phyloP scores from a whole-genome alignment of 1,284 basidiomycete species.

The Apiotrichum veenhuisii region DNA sequence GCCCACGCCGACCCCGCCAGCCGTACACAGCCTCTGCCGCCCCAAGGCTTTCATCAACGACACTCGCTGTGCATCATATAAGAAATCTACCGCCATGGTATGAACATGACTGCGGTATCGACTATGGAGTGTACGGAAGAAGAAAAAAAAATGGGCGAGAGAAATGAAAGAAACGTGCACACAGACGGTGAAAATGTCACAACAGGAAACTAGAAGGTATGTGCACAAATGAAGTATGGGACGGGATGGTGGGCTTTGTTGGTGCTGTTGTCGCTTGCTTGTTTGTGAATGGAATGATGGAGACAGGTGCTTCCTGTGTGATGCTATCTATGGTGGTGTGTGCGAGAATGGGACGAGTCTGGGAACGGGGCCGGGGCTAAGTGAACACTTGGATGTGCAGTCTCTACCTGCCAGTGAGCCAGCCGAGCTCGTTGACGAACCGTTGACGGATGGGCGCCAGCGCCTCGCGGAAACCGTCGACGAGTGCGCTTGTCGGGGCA shows the following conservation, averaged over 20 bases:
- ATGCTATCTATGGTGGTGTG: background rate
- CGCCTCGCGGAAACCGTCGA: slow-evolving; percentile 31
- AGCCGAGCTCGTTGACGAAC: slow-evolving; percentile 37
- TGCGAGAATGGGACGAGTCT: background rate
- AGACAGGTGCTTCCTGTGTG: background rate
- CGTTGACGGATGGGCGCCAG: slow-evolving; percentile 28
- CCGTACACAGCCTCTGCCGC: too few species aligned
- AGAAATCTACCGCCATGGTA: background rate
- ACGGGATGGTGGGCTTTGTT: background rate
- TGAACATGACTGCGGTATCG: too few species aligned
- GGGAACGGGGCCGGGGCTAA: too few species aligned
- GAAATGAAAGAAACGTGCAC: background rate
- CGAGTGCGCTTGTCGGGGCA: slow-evolving; percentile 15
- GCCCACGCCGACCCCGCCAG: too few species aligned
- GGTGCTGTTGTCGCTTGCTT: background rate
- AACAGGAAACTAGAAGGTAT: too few species aligned
- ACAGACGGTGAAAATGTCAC: background rate
- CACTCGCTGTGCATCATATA: background rate
- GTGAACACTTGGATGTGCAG: too few species aligned
- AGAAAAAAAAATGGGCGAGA: background rate
- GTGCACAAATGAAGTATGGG: background rate
- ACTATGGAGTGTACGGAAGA: background rate
- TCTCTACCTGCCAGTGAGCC: slow-evolving; percentile 22
- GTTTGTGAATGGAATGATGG: background rate
- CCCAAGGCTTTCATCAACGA: background rate